Percentiles rank a stretch among this genome's conserved stretches.
These are phyloP conservation scores for Ophioceras dolichostomum DNA, from an alignment of 2,329 filamentous ascomycete genomes.

Conservation along the genomic window DNA sequence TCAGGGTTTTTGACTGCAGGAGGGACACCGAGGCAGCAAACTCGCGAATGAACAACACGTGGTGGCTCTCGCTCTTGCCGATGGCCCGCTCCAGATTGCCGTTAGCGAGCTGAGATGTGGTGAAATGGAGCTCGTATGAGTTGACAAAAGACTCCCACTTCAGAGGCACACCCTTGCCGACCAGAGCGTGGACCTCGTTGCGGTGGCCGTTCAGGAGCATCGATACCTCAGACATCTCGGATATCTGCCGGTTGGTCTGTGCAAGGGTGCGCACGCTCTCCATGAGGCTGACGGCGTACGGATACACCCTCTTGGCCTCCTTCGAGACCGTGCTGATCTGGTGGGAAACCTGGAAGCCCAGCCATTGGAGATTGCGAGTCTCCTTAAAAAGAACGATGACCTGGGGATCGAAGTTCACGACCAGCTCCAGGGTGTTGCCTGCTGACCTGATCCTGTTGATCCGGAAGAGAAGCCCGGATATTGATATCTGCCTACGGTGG, in stretches of 20 bases:
- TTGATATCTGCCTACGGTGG: slow-evolving; percentile 69
- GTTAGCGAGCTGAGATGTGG: slow-evolving; percentile 44
- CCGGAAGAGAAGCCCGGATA: slow-evolving; percentile 83
- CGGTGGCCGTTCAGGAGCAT: slow-evolving; percentile 83
- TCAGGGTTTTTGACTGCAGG: slow-evolving; percentile 76
- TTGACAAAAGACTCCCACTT: slow-evolving; percentile 98
- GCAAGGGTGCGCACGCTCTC: slow-evolving; percentile 92
- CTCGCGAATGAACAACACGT: slow-evolving; percentile 92
- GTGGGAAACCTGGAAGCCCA: slow-evolving; percentile 89
- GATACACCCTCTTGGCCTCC: slow-evolving; percentile 97
- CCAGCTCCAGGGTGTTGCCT: slow-evolving; percentile 76
- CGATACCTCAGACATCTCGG: slow-evolving; percentile 75
- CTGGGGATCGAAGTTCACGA: slow-evolving; percentile 93
- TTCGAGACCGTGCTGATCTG: slow-evolving; percentile 92
- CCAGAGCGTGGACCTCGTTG: slow-evolving; percentile 74
- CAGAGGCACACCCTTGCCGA: slow-evolving; percentile 77
- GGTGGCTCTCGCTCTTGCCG: slow-evolving; percentile 67
- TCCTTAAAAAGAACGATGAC: slow-evolving; percentile 98
- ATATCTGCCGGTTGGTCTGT: slow-evolving; percentile 76
- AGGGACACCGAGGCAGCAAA: slow-evolving; percentile 80
- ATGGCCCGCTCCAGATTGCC: slow-evolving; percentile 45
- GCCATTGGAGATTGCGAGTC: slow-evolving; percentile 89
- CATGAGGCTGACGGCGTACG: slow-evolving; percentile 95
- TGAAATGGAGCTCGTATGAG: slow-evolving; percentile 79
- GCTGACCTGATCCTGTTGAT: slow-evolving; percentile 82